These are phyloP conservation scores for Carex cristatella DNA, from an alignment of 176 grass and related monocot genomes.

Conservation along the genomic window DNA sequence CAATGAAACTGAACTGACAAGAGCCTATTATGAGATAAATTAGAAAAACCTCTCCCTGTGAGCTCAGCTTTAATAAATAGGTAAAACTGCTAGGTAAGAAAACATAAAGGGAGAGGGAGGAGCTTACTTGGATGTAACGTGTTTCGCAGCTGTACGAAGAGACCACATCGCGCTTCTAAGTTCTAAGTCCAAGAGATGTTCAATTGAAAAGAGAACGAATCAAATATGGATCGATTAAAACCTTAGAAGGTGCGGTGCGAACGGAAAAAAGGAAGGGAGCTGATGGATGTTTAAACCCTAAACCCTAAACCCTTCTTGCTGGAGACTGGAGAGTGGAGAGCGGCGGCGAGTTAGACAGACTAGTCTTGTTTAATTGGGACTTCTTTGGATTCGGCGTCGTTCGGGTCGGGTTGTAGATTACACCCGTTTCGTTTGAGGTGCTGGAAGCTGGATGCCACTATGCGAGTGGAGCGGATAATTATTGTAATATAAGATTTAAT, in stretches of 20 bases:
- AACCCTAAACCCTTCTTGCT: background rate
- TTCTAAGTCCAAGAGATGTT: background rate
- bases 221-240: background rate
- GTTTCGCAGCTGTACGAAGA: slow-evolving; percentile 43
- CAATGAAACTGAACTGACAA: background rate
- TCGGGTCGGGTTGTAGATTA: background rate
- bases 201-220: background rate
- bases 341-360: background rate
- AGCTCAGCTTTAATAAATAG: background rate
- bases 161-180: slow-evolving; percentile 43
- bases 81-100: background rate
- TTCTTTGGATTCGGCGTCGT: background rate
- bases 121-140: slow-evolving; percentile 32
- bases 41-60: background rate
- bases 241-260: background rate
- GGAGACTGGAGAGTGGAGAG: background rate
- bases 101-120: background rate
- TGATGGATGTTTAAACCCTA: slow-evolving; percentile 48
- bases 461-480: too few relatives aligned
- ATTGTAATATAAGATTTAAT: too few relatives aligned
- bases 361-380: background rate
- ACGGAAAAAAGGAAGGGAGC: background rate
- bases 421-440: background rate
- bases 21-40: background rate
- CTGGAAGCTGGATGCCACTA: too few relatives aligned